A percentile compares a stretch with the other conserved stretches of the same genome.
Evolutionary conservation across 352 stramenopile species (phyloP).

Genomic region (Pythium brassicae): DNA sequence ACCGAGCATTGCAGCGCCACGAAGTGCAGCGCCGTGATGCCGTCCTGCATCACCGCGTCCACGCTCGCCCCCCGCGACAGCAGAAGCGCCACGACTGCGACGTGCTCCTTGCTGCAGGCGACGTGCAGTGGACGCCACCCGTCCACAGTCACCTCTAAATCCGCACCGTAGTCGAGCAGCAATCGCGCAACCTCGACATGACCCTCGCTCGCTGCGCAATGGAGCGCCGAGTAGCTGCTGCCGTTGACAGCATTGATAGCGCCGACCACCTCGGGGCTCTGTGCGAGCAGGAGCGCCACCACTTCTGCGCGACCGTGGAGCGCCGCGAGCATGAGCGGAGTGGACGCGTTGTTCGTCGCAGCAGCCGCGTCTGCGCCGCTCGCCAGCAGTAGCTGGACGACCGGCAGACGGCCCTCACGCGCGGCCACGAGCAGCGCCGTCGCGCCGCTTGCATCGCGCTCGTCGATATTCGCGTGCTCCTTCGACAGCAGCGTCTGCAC

Average conservation of each 20-base stretch:
- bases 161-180: constrained; percentile 6
- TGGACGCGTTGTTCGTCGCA: constrained; percentile 4
- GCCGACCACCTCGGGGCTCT: background rate
- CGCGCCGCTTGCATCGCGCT: constrained; percentile 4
- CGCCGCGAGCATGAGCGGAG: constrained; percentile 4
- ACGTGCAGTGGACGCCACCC: constrained; percentile 9
- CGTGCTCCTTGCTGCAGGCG: constrained; percentile 6
- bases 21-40: constrained; percentile 4
- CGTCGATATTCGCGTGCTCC: constrained; percentile 5
- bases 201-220: constrained; percentile 4
- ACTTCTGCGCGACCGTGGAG: background rate
- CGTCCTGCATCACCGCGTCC: constrained; percentile 5
- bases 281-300: constrained; percentile 2
- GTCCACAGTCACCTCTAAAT: constrained; percentile 7
- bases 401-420: constrained; percentile 5
- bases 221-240: constrained; percentile 9
- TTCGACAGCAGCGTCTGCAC: constrained; percentile 1
- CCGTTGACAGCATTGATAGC: constrained; percentile 4
- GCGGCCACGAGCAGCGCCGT: constrained; percentile 7
- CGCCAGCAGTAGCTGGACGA: constrained; percentile 7
- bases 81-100: constrained; percentile 3
- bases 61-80: constrained; percentile 5
- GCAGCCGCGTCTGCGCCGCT: background rate
- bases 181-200: constrained; percentile 1
- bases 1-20: constrained; percentile 3